Evolutionary conservation across 2,329 filamentous ascomycete genomes (phyloP).

Genomic region (Botryotinia globosa): DNA sequence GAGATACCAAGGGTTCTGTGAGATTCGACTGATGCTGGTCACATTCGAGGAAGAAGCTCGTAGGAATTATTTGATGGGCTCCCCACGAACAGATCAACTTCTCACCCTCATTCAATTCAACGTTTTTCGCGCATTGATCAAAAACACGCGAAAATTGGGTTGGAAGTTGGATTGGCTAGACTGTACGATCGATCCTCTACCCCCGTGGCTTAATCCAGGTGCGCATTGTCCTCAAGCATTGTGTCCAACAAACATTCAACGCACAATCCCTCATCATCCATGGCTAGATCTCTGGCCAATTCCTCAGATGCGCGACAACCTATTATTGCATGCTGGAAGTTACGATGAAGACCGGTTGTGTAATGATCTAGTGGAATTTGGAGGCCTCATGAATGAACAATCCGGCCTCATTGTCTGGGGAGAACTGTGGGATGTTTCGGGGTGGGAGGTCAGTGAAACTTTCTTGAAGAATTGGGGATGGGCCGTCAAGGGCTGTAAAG

Average conservation of each 20-base stretch:
- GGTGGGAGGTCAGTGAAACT: conserved; percentile 45
- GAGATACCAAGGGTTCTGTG: not conserved
- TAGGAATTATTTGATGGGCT: not conserved
- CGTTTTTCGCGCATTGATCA: conserved; percentile 40
- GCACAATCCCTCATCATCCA: conserved; percentile 41
- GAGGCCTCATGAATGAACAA: conserved; percentile 40
- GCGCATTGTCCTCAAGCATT: conserved; percentile 39
- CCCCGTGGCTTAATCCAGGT: conserved; percentile 34
- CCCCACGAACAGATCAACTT: conserved; percentile 7
- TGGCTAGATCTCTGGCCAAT: conserved; percentile 46
- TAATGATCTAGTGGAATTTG: conserved; percentile 42
- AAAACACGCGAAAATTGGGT: conserved; percentile 38
- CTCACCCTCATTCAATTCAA: conserved; percentile 35
- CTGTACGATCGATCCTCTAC: conserved; percentile 38
- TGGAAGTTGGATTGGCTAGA: conserved; percentile 15
- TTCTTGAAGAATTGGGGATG: conserved; percentile 43
- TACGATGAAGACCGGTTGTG: conserved; percentile 47
- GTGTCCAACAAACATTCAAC: conserved; percentile 44
- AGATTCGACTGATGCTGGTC: not conserved
- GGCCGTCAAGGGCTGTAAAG: conserved; percentile 35
- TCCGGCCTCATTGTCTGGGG: conserved; percentile 39
- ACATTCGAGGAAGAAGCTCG: not conserved
- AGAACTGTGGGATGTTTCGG: conserved; percentile 42
- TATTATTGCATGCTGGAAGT: conserved; percentile 40
- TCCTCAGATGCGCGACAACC: conserved; percentile 41